These are phyloP conservation scores for Kuraishia hungarica DNA, from an alignment of 805 yeast species.

Conservation along the genomic window DNA sequence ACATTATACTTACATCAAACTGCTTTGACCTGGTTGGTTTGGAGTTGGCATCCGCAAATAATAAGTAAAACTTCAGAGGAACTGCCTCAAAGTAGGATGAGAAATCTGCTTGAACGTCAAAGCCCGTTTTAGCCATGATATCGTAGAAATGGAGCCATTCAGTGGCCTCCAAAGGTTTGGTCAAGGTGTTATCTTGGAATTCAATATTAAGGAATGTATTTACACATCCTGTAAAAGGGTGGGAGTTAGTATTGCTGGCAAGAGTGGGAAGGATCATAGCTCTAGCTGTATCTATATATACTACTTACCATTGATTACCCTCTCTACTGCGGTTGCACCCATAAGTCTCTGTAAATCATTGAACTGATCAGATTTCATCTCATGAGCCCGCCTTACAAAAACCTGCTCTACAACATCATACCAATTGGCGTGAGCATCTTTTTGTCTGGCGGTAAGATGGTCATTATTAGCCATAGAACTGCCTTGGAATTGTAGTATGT, in stretches of 20 bases:
- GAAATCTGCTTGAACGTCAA: slow-evolving; percentile 35
- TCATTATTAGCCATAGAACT: slow-evolving; percentile 7
- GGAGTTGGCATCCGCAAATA: slow-evolving; percentile 50
- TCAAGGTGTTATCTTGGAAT: slow-evolving; percentile 54
- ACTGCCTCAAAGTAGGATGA: slow-evolving; percentile 47
- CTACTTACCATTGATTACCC: slow-evolving; percentile 33
- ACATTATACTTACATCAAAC: slow-evolving; percentile 8
- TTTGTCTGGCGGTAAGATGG: slow-evolving; percentile 22
- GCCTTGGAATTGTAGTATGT: slow-evolving; percentile 65
- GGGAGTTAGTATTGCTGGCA: neutral
- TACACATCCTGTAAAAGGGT: slow-evolving; percentile 50
- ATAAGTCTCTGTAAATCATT: slow-evolving; percentile 35
- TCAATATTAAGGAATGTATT: slow-evolving; percentile 51
- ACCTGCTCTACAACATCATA: slow-evolving; percentile 51
- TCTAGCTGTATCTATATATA: too few relatives aligned
- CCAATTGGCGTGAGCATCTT: slow-evolving; percentile 65
- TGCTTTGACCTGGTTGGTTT: slow-evolving; percentile 9
- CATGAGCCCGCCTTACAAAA: slow-evolving; percentile 43
- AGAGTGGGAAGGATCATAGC: too few relatives aligned
- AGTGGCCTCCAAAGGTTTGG: slow-evolving; percentile 50
- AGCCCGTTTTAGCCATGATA: slow-evolving; percentile 29
- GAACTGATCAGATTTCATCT: slow-evolving; percentile 39
- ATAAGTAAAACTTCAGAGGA: slow-evolving; percentile 51
- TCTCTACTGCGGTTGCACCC: slow-evolving; percentile 45
- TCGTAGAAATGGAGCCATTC: slow-evolving; percentile 80